A percentile compares a stretch with the other conserved stretches of the same genome.
phyloP scores from a whole-genome alignment of 176 grass and related monocot genomes.

The Ananas comosus region DNA sequence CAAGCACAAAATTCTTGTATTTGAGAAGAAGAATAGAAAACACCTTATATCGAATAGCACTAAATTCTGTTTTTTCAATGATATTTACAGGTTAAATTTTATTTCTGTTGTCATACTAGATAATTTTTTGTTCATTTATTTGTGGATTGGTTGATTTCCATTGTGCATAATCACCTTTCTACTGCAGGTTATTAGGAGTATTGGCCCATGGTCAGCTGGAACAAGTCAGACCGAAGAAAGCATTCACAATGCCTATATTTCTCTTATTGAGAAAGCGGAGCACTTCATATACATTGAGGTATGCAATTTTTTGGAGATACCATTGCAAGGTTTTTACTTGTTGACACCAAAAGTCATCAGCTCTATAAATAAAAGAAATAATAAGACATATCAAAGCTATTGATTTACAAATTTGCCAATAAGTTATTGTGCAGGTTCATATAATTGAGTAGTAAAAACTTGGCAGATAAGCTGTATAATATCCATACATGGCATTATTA shows the following conservation, averaged over 20 bases:
- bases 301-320: slow-evolving; percentile 2
- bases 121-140: background rate
- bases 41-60: too few relatives aligned
- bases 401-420: too few relatives aligned
- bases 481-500: too few relatives aligned
- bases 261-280: slow-evolving; percentile 69
- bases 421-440: too few relatives aligned
- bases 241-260: slow-evolving; percentile 73
- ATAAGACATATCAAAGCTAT: too few relatives aligned
- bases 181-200: slow-evolving; percentile 64
- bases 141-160: slow-evolving; percentile 10
- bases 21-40: background rate
- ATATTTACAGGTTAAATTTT: too few relatives aligned
- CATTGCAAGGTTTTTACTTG: background rate
- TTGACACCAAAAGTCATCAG: background rate
- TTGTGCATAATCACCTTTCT: slow-evolving; percentile 1
- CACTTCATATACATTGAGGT: slow-evolving; percentile 74
- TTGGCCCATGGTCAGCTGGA: slow-evolving; percentile 66
- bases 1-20: background rate
- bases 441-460: too few relatives aligned
- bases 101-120: too few relatives aligned
- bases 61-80: too few relatives aligned
- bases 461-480: too few relatives aligned
- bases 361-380: background rate
- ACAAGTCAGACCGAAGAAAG: slow-evolving; percentile 81